These are phyloP conservation scores for Acaromyces ingoldii DNA, from an alignment of 1,284 basidiomycete species.

Conservation along the genomic window DNA sequence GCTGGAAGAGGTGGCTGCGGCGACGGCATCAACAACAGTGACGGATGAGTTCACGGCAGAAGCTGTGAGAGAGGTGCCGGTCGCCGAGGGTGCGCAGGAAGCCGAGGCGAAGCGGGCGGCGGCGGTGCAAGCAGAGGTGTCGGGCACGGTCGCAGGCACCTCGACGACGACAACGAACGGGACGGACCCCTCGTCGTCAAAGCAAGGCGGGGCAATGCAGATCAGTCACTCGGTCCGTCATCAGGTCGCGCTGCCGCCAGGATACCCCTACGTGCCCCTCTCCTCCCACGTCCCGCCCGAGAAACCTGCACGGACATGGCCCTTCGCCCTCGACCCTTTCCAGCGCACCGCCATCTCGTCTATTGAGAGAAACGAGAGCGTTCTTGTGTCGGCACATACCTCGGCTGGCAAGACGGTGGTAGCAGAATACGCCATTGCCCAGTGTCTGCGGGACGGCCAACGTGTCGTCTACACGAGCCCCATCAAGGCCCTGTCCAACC, in stretches of 20 bases:
- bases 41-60: no score
- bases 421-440: constrained; percentile 97
- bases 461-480: constrained; percentile 98
- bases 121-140: neutral
- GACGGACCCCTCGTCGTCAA: neutral
- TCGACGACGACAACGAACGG: constrained; percentile 6
- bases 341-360: constrained; percentile 89
- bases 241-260: constrained; percentile 90
- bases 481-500: constrained; percentile 67
- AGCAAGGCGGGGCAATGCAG: constrained; percentile 26
- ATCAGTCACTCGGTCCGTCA: constrained; percentile 63
- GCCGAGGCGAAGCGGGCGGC: no score
- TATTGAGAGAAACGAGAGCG: constrained; percentile 94
- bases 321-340: constrained; percentile 96
- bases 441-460: constrained; percentile 84
- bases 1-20: no score
- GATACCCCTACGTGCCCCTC: constrained; percentile 86
- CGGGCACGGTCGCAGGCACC: constrained; percentile 3
- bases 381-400: constrained; percentile 97
- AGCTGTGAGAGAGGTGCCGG: no score
- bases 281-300: constrained; percentile 83
- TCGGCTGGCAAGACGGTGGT: constrained; percentile 98
- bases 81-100: no score
- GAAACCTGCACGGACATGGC: constrained; percentile 87
- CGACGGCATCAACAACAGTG: no score